Base-by-base conservation (phyloP, 2,329 filamentous ascomycete species). In the Ceratocystis huliohia region DNA sequence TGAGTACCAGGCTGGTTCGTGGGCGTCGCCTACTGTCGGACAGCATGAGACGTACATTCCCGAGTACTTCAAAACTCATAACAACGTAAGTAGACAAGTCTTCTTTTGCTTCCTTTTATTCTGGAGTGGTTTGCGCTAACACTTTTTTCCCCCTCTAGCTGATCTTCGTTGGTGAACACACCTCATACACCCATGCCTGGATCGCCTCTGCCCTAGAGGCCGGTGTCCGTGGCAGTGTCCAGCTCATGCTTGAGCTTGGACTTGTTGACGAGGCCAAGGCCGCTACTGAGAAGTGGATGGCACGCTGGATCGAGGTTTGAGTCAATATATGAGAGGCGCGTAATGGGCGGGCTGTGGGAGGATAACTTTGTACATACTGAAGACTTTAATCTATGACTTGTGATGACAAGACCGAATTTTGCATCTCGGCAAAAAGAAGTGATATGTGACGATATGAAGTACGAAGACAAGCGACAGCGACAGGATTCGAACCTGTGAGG, bases 11-110 rank as follows among this genome's bases (percentile, higher is more conserved):
- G 80, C 80, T 1, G 86, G 82, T 3, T 81, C 82, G 5, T 90
- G 86, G 86, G 82, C 82, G 1, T 73, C 74, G 3, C 86, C 87
- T 0, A 74, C 78, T 0, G 76, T 84, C 0, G 86, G 85, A 0
- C 85, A 89, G 75, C 86, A 90, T 71, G 80, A 87, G 70, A 72
- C 89, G 28, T 90, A 87, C 70, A 76, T 90, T 7, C 87, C 88
- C 0, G 83, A 86, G n/a, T 90, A 88, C 71, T 88, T 87, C 71
- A 82, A 85, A 72, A 89, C 86, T 33, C 68, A 68, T 62, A 69
- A 62, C 62, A 69, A 69, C 44, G 68, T 69, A 68, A 68, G 68
- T 68, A 20, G 53, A 37, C 28, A 7, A 48, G 15, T 22, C 46
- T 28, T 13, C 13, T 13, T 13, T 53, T 5, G 22, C n/a, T n/a